Evolutionary conservation across 768 basidiomycete species (phyloP).

Genomic region (Hemileccinum rubropunctum): DNA sequence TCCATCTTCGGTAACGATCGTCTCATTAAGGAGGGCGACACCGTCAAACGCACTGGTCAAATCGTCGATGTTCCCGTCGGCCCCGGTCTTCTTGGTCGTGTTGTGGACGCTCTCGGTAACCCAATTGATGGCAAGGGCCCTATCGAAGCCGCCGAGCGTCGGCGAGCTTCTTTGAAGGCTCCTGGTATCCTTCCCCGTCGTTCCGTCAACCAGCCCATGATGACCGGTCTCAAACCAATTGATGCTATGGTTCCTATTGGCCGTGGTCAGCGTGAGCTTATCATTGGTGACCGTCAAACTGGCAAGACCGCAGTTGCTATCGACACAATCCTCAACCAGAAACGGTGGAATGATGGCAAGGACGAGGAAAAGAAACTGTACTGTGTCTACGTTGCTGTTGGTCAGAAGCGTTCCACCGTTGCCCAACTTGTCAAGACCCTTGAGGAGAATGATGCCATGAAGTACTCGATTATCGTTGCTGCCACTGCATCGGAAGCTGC

Average conservation of each 20-base stretch:
- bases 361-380: slow-evolving; percentile 98
- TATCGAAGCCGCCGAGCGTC: slow-evolving; percentile 89
- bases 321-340: slow-evolving; percentile 99
- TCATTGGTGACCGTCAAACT: slow-evolving; percentile 99
- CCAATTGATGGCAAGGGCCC: slow-evolving; percentile 99
- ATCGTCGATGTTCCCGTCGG: slow-evolving; percentile 99
- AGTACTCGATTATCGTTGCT: slow-evolving; percentile 99
- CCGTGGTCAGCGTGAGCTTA: slow-evolving; percentile 99
- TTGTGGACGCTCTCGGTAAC: slow-evolving; percentile 99
- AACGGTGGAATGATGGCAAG: slow-evolving; percentile 97
- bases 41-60: slow-evolving; percentile 99
- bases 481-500: slow-evolving; percentile 99
- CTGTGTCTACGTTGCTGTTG: slow-evolving; percentile 99
- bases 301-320: slow-evolving; percentile 99
- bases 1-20: slow-evolving; percentile 99
- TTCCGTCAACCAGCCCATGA: slow-evolving; percentile 99
- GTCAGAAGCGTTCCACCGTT: slow-evolving; percentile 99
- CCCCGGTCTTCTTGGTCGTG: slow-evolving; percentile 94
- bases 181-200: slow-evolving; percentile 99
- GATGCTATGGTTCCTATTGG: slow-evolving; percentile 99
- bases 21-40: slow-evolving; percentile 99
- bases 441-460: slow-evolving; percentile 99
- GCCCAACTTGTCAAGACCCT: slow-evolving; percentile 99
- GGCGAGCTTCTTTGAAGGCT: slow-evolving; percentile 97
- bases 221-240: slow-evolving; percentile 99